phyloP scores from a whole-genome alignment of 768 basidiomycete genomes.

The Boletus subparvulus region DNA sequence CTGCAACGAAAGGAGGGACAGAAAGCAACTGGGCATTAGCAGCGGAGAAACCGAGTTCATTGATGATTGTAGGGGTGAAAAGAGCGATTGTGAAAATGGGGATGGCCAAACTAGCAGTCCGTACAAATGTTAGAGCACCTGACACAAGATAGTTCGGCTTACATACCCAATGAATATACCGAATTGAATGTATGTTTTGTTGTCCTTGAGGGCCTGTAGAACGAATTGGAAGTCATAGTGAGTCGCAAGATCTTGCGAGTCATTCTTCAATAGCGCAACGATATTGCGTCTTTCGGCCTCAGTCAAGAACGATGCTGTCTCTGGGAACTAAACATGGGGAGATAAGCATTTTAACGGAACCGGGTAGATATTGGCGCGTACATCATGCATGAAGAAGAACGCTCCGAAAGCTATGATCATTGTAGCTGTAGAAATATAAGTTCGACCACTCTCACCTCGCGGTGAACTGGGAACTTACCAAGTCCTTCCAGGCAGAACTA shows the following conservation, averaged over 20 bases:
- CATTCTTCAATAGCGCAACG: slow-evolving; percentile 39
- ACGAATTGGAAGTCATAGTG: slow-evolving; percentile 47
- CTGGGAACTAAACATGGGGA: slow-evolving; percentile 44
- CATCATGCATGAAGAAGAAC: slow-evolving; percentile 58
- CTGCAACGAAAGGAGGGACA: slow-evolving; percentile 48
- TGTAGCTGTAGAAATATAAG: slow-evolving; percentile 17
- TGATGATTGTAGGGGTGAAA: slow-evolving; percentile 51
- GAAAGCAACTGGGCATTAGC: slow-evolving; percentile 49
- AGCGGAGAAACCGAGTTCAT: slow-evolving; percentile 49
- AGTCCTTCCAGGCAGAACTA: slow-evolving; percentile 36
- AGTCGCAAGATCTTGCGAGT: slow-evolving; percentile 44
- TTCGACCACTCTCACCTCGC: not conserved
- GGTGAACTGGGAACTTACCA: slow-evolving; percentile 9
- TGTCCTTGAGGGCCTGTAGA: slow-evolving; percentile 48
- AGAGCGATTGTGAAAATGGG: slow-evolving; percentile 49
- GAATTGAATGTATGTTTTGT: slow-evolving; percentile 36
- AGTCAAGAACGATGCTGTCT: slow-evolving; percentile 55
- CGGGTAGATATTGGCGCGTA: slow-evolving; percentile 9
- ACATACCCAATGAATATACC: slow-evolving; percentile 42
- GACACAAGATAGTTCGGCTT: not conserved
- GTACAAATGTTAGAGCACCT: not conserved
- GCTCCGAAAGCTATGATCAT: slow-evolving; percentile 21
- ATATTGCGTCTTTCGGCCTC: slow-evolving; percentile 42
- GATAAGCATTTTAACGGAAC: not conserved
- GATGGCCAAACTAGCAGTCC: slow-evolving; percentile 36